Evolutionary conservation across 345 rosid species (phyloP).

Genomic region (Cardamine chenopodiifolia): DNA sequence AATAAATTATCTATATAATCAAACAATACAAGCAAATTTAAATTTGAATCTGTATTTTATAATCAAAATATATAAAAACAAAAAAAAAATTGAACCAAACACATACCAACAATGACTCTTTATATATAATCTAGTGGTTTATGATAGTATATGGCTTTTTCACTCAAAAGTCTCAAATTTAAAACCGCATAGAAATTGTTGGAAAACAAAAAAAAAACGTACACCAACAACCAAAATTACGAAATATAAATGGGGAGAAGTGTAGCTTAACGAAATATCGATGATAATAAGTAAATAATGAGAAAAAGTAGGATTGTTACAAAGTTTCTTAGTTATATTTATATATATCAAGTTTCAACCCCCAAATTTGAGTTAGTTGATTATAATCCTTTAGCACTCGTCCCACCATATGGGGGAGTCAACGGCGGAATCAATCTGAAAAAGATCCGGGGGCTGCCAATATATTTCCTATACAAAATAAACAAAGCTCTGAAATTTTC

Average conservation of each 20-base stretch:
- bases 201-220: too few relatives aligned
- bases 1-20: too few relatives aligned
- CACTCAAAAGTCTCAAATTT: background rate
- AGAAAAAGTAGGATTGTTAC: background rate
- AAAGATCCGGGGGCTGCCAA: background rate
- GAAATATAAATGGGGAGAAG: background rate
- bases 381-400: background rate
- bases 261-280: background rate
- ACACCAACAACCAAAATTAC: background rate
- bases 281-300: background rate
- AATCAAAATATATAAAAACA: too few relatives aligned
- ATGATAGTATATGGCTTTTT: too few relatives aligned
- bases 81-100: too few relatives aligned
- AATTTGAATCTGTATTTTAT: too few relatives aligned
- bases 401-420: slow-evolving; percentile 21
- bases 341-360: background rate
- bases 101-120: too few relatives aligned
- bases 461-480: background rate
- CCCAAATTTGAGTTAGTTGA: slow-evolving; percentile 16
- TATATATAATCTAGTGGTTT: too few relatives aligned
- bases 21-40: too few relatives aligned
- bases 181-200: background rate
- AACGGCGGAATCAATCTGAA: slow-evolving; percentile 13
- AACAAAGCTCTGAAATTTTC: slow-evolving; percentile 5
- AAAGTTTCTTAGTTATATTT: background rate